Conservation (phyloP, 208 protist genomes). For the Herpetomonas samuelpessoai region DNA sequence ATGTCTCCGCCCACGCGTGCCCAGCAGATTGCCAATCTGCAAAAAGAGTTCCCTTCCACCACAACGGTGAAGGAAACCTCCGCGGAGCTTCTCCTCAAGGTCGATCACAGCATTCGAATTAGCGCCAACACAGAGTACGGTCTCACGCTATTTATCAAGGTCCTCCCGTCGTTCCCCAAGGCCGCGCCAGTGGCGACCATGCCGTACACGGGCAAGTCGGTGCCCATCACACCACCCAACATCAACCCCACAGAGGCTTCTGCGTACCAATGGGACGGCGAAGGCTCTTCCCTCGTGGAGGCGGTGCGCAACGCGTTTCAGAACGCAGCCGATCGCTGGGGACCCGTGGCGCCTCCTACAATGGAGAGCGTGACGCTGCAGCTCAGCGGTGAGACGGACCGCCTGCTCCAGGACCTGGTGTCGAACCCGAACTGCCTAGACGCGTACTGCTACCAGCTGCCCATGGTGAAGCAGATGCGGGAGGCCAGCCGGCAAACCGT, state of each 20-base stretch:
- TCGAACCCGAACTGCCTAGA: constrained; percentile 81
- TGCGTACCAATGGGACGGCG: constrained; percentile 50
- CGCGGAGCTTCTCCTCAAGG: constrained; percentile 48
- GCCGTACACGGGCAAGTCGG: constrained; percentile 52
- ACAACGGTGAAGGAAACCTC: constrained; percentile 33
- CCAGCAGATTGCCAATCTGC: constrained; percentile 38
- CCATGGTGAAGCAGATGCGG: constrained; percentile 77
- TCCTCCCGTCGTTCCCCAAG: constrained; percentile 47
- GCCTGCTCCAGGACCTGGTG: constrained; percentile 59
- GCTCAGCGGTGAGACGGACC: constrained; percentile 50
- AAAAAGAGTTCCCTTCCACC: constrained; percentile 40
- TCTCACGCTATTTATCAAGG: constrained; percentile 57
- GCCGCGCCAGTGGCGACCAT: constrained; percentile 43
- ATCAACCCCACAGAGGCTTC: constrained; percentile 26
- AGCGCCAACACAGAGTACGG: constrained; percentile 43
- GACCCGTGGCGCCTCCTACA: constrained; percentile 59
- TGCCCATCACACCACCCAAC: constrained; percentile 53
- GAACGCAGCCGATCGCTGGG: constrained; percentile 64
- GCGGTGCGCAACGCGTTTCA: constrained; percentile 71
- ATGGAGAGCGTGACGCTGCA: constrained; percentile 38
- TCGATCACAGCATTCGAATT: constrained; percentile 47
- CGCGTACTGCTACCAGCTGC: constrained; percentile 83
- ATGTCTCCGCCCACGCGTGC: constrained; percentile 28
- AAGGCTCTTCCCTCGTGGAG: constrained; percentile 48
- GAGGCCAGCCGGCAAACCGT: constrained; percentile 49